A percentile compares a stretch with the other conserved stretches of the same genome.
Conservation (phyloP, 371 early-diverging fungal species). For the Capniomyces stellatus region DNA sequence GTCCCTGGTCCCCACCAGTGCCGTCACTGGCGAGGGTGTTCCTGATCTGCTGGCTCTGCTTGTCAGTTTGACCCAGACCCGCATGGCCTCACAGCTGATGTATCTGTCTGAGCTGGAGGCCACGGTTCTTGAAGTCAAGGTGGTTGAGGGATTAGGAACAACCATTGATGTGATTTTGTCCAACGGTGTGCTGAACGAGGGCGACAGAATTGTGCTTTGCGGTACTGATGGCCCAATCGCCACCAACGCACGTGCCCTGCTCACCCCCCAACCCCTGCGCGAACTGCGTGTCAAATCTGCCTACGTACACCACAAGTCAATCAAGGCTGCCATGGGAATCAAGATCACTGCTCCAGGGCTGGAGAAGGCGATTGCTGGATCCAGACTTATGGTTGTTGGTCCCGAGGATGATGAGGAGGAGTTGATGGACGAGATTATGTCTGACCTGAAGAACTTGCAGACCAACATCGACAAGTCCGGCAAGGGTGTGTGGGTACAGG, state of each 20-base stretch:
- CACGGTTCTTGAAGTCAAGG: constrained; percentile 99
- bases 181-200: constrained; percentile 94
- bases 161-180: constrained; percentile 98
- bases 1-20: constrained; percentile 98
- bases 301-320: constrained; percentile 91
- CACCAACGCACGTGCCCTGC: constrained; percentile 83
- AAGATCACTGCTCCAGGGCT: constrained; percentile 94
- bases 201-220: constrained; percentile 94
- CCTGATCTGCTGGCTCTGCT: constrained; percentile 93
- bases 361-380: constrained; percentile 98
- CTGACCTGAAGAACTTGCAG: constrained; percentile 60
- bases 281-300: constrained; percentile 96
- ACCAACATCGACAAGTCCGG: constrained; percentile 71
- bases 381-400: constrained; percentile 81
- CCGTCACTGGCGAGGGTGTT: constrained; percentile 98
- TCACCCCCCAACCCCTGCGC: constrained; percentile 97
- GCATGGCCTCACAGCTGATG: constrained; percentile 92
- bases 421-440: constrained; percentile 84
- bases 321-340: constrained; percentile 97
- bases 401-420: constrained; percentile 95
- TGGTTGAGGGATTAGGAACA: constrained; percentile 98
- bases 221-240: constrained; percentile 96
- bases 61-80: constrained; percentile 82
- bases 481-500: constrained; percentile 97
- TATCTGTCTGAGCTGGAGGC: constrained; percentile 93